These are phyloP conservation scores for Herpetomonas muscarum DNA, from an alignment of 208 protist species.

Conservation along the genomic window DNA sequence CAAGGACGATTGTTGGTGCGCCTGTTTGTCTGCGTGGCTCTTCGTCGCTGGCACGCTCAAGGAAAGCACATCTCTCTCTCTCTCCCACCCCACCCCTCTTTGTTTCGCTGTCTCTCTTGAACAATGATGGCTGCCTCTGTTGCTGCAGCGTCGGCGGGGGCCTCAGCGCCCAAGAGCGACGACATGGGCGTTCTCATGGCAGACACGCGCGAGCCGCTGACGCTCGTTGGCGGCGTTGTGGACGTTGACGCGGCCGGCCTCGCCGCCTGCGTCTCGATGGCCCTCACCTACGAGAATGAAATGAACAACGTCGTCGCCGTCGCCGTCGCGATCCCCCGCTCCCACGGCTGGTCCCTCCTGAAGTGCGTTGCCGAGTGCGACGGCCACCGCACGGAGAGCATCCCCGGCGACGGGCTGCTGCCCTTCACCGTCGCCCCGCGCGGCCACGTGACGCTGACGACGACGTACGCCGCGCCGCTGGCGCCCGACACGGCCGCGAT, in stretches of 20 bases:
- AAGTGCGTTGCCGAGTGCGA: slow-evolving; percentile 16
- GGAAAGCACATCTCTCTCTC: no score
- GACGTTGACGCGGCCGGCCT: slow-evolving; percentile 41
- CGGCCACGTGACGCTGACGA: background rate
- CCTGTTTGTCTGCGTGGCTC: no score
- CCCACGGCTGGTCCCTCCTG: slow-evolving; percentile 48
- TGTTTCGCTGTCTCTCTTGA: background rate
- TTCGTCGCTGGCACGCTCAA: no score
- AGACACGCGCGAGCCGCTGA: slow-evolving; percentile 49
- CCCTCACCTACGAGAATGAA: slow-evolving; percentile 69
- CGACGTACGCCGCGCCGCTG: slow-evolving; percentile 1
- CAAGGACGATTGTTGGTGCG: no score
- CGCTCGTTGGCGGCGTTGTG: slow-evolving; percentile 46
- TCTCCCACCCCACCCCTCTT: no score
- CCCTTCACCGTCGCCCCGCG: slow-evolving; percentile 15
- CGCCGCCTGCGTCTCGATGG: slow-evolving; percentile 48
- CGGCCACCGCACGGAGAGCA: slow-evolving; percentile 1
- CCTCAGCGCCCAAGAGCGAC: slow-evolving; percentile 31
- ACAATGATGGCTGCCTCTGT: no score
- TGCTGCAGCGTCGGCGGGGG: slow-evolving; percentile 17
- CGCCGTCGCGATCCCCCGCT: slow-evolving; percentile 64
- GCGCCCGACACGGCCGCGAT: slow-evolving; percentile 12
- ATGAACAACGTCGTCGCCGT: slow-evolving; percentile 40
- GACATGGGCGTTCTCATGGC: slow-evolving; percentile 42
- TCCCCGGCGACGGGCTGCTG: slow-evolving; percentile 14